phyloP scores from a whole-genome alignment of 495 filamentous ascomycete genomes.

The Podospora sp. region DNA sequence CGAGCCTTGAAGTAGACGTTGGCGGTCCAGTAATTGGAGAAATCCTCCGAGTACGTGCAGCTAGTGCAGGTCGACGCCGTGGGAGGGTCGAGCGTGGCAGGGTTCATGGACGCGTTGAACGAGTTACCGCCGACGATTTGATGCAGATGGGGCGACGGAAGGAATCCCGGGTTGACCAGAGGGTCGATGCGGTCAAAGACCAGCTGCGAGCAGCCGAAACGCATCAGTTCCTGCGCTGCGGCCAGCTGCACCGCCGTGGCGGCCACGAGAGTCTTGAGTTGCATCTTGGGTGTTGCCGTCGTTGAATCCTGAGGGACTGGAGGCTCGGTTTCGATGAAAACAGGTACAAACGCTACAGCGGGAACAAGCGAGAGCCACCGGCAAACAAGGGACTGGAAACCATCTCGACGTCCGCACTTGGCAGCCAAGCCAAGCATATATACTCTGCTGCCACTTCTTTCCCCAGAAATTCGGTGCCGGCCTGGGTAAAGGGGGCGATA shows the following conservation, averaged over 20 bases:
- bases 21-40: constrained; percentile 47
- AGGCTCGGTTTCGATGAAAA: neutral
- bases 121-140: constrained; percentile 54
- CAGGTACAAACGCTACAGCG: neutral
- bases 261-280: constrained; percentile 23
- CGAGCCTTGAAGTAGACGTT: constrained; percentile 51
- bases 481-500: constrained; percentile 4
- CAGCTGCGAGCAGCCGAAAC: constrained; percentile 51
- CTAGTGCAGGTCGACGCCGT: constrained; percentile 34
- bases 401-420: constrained; percentile 4
- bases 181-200: constrained; percentile 50
- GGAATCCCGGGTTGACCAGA: constrained; percentile 43
- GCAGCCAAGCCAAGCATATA: constrained; percentile 11
- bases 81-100: constrained; percentile 36
- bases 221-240: constrained; percentile 45
- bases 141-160: constrained; percentile 50
- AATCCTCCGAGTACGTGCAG: constrained; percentile 34
- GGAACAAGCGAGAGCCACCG: constrained; percentile 22
- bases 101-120: constrained; percentile 50
- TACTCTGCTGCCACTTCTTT: constrained; percentile 10
- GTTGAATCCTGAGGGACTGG: neutral
- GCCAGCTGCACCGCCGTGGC: constrained; percentile 24
- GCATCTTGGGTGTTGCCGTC: constrained; percentile 18
- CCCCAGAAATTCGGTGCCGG: neutral
- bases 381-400: neutral